Base-by-base conservation (phyloP, 257 asterid genomes). In the Scutellaria minor region DNA sequence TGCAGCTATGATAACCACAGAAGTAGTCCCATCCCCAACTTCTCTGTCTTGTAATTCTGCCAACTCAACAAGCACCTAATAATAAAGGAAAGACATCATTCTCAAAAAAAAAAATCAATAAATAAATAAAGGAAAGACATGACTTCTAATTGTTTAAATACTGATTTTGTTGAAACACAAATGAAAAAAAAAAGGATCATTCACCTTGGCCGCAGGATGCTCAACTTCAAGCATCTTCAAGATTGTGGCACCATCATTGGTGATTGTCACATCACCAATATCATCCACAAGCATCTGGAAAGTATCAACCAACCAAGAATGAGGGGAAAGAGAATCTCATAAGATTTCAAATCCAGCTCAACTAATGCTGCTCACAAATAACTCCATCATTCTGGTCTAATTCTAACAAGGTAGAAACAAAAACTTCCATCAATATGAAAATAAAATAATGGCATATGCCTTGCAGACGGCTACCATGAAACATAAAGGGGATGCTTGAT, bases 161-260 rank as follows among this genome's bases (percentile, higher is more conserved):
- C 6, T 50, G 9, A 63, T 20, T 45, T 58, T 37, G 24, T 31
- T 13, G 42, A 39, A 24, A 2, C 0, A 11, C 39, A 31, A 12
- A 13, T 15, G 14, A 57, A 24, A 70, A 3, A 13, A 39, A 7
- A 40, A 66, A 2, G 11, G 68, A 13, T 6, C n/a, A 35, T 68
- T 64, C 66, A 95, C 99, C 98, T 95, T 95, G 65, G 98, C 98
- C 80, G 99, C 96, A 51, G 99, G 98, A 81, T 95, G 99, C 86
- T 95, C 97, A 67, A 92, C 99, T 78, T 95, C 98, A 60, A 95
- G 87, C 99, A 95, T 88, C 84, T 78, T 95, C 78, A 95, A 79
- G 75, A 92, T 95, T 0, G 99, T 92, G 14, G 99, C 99, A 77
- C 99, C 99, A 83, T 95, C 99, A 71, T 90, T 95, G n/a, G 98